A percentile compares a stretch with the other conserved stretches of the same genome.
These are phyloP conservation scores for Erythrobasidium yunnanense DNA, from an alignment of 768 basidiomycete genomes.

Conservation along the genomic window DNA sequence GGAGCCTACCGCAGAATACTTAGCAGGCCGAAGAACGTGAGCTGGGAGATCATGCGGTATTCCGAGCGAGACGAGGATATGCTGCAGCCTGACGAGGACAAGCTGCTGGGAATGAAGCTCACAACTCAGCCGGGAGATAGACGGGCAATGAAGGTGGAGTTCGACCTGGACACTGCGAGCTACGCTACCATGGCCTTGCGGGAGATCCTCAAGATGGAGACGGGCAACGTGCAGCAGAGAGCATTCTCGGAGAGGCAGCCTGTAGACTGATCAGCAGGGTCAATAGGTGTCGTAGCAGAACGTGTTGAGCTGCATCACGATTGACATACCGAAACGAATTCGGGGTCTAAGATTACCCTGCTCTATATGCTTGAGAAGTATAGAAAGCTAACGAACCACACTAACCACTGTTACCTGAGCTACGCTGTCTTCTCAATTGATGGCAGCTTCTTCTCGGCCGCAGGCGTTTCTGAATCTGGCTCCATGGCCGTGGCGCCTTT, in stretches of 20 bases:
- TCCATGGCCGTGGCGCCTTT: too few species aligned
- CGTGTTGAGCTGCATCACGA: background rate
- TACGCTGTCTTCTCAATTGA: too few species aligned
- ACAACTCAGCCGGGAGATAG: constrained; percentile 63
- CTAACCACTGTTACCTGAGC: too few species aligned
- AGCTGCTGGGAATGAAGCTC: constrained; percentile 63
- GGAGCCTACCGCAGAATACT: constrained; percentile 90
- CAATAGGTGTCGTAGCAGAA: background rate
- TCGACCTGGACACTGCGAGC: constrained; percentile 77
- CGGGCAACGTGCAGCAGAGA: constrained; percentile 46
- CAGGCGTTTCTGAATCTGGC: too few species aligned
- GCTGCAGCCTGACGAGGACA: constrained; percentile 91
- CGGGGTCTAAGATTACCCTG: too few species aligned
- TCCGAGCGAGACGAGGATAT: constrained; percentile 86
- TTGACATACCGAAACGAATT: too few species aligned
- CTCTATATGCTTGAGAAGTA: too few species aligned
- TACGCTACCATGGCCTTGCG: constrained; percentile 98
- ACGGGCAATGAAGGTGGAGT: constrained; percentile 69
- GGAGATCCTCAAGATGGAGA: constrained; percentile 89
- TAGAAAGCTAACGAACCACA: too few species aligned
- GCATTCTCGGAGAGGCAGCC: constrained; percentile 3
- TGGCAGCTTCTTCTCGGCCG: too few species aligned
- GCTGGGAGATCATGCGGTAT: constrained; percentile 73
- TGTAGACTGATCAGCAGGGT: background rate
- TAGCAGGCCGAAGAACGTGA: constrained; percentile 67